Percentiles rank a stretch among this genome's conserved stretches.
Conservation (phyloP, 208 protist species). For the Acanthamoeba royreba region DNA sequence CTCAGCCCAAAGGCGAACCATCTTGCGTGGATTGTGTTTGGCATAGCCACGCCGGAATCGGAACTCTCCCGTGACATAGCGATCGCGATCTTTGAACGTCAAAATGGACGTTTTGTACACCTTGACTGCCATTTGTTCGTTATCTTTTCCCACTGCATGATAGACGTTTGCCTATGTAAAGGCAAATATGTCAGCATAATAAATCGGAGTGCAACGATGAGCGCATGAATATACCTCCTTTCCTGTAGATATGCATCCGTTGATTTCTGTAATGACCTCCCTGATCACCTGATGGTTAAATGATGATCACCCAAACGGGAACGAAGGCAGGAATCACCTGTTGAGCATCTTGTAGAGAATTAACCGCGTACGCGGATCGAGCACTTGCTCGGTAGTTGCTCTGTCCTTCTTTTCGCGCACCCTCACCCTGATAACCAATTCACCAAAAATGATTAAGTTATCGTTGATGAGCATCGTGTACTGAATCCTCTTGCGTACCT, state of each 20-base stretch:
- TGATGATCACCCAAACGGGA: no score
- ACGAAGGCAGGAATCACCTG: no score
- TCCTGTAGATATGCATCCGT: slow-evolving; percentile 98
- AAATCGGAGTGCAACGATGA: neutral
- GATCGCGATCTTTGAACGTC: slow-evolving; percentile 98
- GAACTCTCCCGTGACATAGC: slow-evolving; percentile 97
- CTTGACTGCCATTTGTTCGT: slow-evolving; percentile 90
- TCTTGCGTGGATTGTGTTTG: slow-evolving; percentile 98
- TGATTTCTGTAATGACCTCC: slow-evolving; percentile 90
- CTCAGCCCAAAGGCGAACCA: slow-evolving; percentile 97
- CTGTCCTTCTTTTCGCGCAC: slow-evolving; percentile 89
- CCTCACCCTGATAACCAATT: neutral
- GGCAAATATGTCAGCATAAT: no score
- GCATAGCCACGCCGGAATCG: slow-evolving; percentile 96
- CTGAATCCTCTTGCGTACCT: neutral
- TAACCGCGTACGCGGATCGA: slow-evolving; percentile 96
- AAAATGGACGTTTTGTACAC: slow-evolving; percentile 99
- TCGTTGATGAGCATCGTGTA: no score
- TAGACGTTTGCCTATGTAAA: slow-evolving; percentile 99
- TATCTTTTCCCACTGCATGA: slow-evolving; percentile 83
- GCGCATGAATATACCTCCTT: slow-evolving; percentile 88
- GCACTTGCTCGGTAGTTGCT: slow-evolving; percentile 93
- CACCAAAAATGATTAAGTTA: no score
- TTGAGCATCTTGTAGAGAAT: slow-evolving; percentile 98
- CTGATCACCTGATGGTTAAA: no score